A percentile compares a stretch with the other conserved stretches of the same genome.
phyloP scores from a whole-genome alignment of 225 moss, liverwort and hornwort genomes.

The Marchantia polymorpha region DNA sequence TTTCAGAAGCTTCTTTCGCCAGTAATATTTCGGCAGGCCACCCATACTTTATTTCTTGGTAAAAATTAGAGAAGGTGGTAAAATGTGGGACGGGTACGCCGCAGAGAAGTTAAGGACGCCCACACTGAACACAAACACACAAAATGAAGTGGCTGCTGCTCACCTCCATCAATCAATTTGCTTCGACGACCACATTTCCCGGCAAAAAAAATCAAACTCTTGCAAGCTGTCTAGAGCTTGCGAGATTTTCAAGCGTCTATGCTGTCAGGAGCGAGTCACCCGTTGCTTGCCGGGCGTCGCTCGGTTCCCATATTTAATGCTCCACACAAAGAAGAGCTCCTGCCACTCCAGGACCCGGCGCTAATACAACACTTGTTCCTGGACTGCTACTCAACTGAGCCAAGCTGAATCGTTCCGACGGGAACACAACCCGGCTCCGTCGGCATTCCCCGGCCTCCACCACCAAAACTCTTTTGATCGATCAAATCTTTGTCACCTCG shows the following conservation, averaged over 20 bases:
- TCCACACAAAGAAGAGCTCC: neutral
- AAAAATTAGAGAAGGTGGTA: neutral
- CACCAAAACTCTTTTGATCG: neutral
- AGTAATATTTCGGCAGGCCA: neutral
- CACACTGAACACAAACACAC: neutral
- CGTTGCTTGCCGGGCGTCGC: neutral
- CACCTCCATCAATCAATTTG: slow-evolving; percentile 7
- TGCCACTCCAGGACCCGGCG: neutral
- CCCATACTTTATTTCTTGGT: neutral
- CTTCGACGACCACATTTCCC: neutral
- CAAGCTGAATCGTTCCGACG: neutral
- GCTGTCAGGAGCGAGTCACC: neutral
- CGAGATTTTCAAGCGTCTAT: neutral
- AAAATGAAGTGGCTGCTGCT: neutral
- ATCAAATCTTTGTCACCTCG: neutral
- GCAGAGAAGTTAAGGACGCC: neutral
- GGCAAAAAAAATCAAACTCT: neutral
- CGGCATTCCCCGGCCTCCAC: neutral
- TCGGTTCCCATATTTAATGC: neutral
- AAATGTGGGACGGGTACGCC: neutral
- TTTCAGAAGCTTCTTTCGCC: neutral
- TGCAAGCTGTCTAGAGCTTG: neutral
- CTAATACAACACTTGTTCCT: neutral
- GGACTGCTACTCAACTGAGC: neutral
- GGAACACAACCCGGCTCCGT: neutral